Percentiles rank a stretch among this genome's conserved stretches.
Conservation (phyloP, 495 filamentous ascomycete genomes). For the Trypethelium eluteriae region DNA sequence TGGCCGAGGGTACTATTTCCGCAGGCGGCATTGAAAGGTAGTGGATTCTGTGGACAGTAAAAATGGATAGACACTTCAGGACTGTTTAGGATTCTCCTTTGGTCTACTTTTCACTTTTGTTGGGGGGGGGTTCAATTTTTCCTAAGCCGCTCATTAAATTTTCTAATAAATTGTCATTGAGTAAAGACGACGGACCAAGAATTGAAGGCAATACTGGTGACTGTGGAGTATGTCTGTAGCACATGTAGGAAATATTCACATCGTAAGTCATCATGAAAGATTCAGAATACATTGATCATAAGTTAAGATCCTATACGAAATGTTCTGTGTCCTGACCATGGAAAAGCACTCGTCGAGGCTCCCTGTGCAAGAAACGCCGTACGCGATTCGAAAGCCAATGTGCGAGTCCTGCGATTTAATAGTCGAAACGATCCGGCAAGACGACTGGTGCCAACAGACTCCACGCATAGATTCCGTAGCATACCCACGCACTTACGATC, state of each 20-base stretch:
- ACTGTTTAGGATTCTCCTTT: background rate
- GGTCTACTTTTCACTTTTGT: background rate
- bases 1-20: constrained; percentile 25
- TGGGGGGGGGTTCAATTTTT: background rate
- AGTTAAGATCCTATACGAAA: too few species aligned
- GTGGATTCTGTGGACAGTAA: constrained; percentile 22
- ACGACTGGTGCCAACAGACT: constrained; percentile 79
- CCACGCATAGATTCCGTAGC: constrained; percentile 91
- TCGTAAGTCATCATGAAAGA: too few species aligned
- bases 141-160: too few species aligned
- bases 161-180: too few species aligned
- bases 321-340: too few species aligned
- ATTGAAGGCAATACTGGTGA: too few species aligned
- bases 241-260: too few species aligned
- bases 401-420: constrained; percentile 26
- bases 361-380: background rate
- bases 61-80: background rate
- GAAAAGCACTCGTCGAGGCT: background rate
- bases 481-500: constrained; percentile 95
- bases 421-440: constrained; percentile 78
- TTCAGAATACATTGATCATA: too few species aligned
- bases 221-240: too few species aligned
- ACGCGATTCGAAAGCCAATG: background rate
- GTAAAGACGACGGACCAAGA: too few species aligned
- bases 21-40: constrained; percentile 5